Conservation (phyloP, 208 protist species). For the Acanthamoeba quina region DNA sequence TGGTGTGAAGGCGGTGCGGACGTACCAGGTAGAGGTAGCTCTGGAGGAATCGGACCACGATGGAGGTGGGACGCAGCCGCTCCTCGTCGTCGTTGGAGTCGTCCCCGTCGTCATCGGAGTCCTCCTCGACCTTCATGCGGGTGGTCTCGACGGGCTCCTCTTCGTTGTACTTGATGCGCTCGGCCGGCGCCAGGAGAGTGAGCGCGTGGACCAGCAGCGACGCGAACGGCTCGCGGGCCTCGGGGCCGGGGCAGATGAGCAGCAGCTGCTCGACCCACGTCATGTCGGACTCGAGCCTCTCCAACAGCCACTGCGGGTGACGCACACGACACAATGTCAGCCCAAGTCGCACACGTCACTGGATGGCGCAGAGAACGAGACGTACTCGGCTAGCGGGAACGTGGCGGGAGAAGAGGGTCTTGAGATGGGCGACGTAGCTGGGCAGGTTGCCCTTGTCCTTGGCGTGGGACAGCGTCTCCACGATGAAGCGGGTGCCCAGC, state of each 20-base stretch:
- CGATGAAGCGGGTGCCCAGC: conserved; percentile 81
- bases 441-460: conserved; percentile 78
- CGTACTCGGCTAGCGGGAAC: conserved; percentile 70
- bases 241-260: conserved; percentile 18
- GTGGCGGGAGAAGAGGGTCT: conserved; percentile 8
- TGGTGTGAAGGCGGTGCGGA: background rate
- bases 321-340: background rate
- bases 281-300: conserved; percentile 15
- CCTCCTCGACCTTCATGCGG: conserved; percentile 6
- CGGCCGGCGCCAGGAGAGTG: background rate
- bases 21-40: conserved; percentile 29
- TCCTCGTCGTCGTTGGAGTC: background rate
- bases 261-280: conserved; percentile 41
- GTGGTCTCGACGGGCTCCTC: conserved; percentile 14
- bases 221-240: conserved; percentile 40
- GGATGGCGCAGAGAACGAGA: background rate
- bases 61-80: background rate
- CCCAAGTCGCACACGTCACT: too few species aligned
- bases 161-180: conserved; percentile 27
- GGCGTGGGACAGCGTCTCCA: conserved; percentile 83
- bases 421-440: conserved; percentile 75
- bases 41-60: conserved; percentile 49
- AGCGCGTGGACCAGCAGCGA: conserved; percentile 16
- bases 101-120: conserved; percentile 15
- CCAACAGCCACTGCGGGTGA: conserved; percentile 8